Percentiles rank a stretch among this genome's conserved stretches.
Evolutionary conservation across 1,139 yeast species (phyloP).

Genomic region (Blastobotrys aristatus): DNA sequence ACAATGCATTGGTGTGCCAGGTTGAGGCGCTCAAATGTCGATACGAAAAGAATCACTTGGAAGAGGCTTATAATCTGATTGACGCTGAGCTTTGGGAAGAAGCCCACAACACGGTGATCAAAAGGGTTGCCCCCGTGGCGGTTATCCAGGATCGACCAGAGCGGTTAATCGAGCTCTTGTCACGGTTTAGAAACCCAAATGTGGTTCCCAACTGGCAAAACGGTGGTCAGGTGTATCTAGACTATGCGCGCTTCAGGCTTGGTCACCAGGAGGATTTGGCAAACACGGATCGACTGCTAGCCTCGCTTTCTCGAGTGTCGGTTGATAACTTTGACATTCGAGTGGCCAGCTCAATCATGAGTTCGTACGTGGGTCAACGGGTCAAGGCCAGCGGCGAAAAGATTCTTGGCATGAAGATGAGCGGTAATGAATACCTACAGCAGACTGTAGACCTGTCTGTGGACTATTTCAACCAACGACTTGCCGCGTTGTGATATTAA

Average conservation of each 20-base stretch:
- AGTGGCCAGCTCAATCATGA: constrained; percentile 51
- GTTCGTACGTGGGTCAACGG: constrained; percentile 41
- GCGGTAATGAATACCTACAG: constrained; percentile 23
- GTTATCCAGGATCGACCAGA: constrained; percentile 43
- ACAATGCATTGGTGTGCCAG: constrained; percentile 24
- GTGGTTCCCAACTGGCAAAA: constrained; percentile 50
- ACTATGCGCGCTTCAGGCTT: constrained; percentile 23
- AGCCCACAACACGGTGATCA: constrained; percentile 57
- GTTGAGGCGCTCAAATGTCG: constrained; percentile 37
- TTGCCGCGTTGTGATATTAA: constrained; percentile 10
- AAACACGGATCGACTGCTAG: constrained; percentile 27
- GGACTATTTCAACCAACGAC: constrained; percentile 20
- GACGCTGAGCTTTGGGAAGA: constrained; percentile 56
- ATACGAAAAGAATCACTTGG: constrained; percentile 47
- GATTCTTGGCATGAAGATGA: constrained; percentile 29
- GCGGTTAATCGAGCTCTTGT: constrained; percentile 41
- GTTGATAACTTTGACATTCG: constrained; percentile 31
- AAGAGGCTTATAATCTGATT: constrained; percentile 58
- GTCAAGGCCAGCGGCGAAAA: constrained; percentile 15
- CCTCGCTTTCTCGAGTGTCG: constrained; percentile 41
- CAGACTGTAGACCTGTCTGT: constrained; percentile 24
- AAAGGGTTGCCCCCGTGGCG: constrained; percentile 63
- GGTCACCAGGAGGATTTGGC: constrained; percentile 14
- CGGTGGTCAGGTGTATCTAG: constrained; percentile 39
- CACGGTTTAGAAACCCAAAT: constrained; percentile 41